Base-by-base conservation (phyloP, 148 eudicot species). In the Beta vulgaris region DNA sequence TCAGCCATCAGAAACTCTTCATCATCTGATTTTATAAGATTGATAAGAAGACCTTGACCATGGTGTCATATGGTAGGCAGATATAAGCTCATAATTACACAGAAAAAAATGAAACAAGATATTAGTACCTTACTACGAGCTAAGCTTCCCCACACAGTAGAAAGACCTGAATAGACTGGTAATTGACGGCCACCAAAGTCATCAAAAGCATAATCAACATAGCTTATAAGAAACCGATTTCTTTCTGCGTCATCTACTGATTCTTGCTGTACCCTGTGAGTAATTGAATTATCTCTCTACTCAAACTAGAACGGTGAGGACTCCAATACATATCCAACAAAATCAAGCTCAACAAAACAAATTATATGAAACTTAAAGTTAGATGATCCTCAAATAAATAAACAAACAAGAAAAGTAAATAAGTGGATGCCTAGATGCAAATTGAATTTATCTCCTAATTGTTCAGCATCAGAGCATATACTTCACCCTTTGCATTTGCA, bases 101-200 rank as follows among this genome's bases (percentile, higher is more conserved):
- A 25, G 62, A 14, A 63, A 62, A 71, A 58, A 43, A n/a, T 13
- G 23, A 58, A 76, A 61, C 40, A 57, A 65, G 29, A 14, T 75
- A 81, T 46, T 15, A 26, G 72, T 84, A 92, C 99, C 99, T 96
- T 96, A 82, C 99, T 96, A 66, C 99, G 99, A 64, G 99, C 99
- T 87, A 96, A 88, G 82, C 99, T 96, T 80, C 99, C 99, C 99
- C 99, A 96, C 21, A 96, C 99, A 58, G 99, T 96, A 69, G 98
- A 88, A 69, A 96, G 86, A 71, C 99, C 99, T 73, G 98, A 92
- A 85, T 96, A 96, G 25, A 96, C 98, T 67, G 99, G 99, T 60
- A 94, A 84, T 68, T 90, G 99, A 71, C 94, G 96, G 37, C 99
- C 99, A 61, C 98, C 97, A 86, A 96, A 96, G 83, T 96, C 98